Base-by-base conservation (phyloP, 176 grass and related monocot species). In the Microstegium vimineum region DNA sequence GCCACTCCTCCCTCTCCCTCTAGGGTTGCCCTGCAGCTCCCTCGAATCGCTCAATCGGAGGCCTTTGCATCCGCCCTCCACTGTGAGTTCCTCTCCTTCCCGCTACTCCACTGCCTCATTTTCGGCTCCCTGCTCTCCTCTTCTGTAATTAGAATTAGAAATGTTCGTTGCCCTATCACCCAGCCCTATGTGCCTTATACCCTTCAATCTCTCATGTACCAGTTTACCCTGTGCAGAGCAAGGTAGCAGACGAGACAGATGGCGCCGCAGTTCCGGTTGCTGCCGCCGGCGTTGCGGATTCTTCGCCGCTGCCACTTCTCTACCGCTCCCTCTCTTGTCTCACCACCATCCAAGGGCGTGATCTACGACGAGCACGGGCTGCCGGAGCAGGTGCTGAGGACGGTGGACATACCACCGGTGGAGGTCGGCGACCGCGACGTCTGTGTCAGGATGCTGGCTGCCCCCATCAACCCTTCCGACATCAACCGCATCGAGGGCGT, bases 391-490 rank as follows among this genome's bases (percentile, higher is more conserved):
- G 92, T 81, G 46, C 66, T 81, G 20, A 85, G 95, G 83, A 43
- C 86, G 60, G 74, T 60, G 16, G 86, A 94, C 13, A 38, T 94
- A 26, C 81, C 90, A 6, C 86, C 92, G 8, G 78, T 82, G 25
- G 73, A 81, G 70, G 38, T 97, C 30, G 81, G 84, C 43, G 86
- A 85, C 2, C 90, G 84, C 60, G 90, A 94, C 72, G 92, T 97
- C 20, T 98, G 92, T 65, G 92, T 98, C 74, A 87, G 45, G 79
- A 98, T 98, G 92, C 84, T 98, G 45, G 95, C 95, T 10, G 70
- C 95, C 33, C 95, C 95, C 42, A 98, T 98, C 86, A 98, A 98
- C 87, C 95, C 95, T 20, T 98, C 95, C 5, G 95, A 98, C 72
- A 89, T 98, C 78, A 98, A 98, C 71, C 88, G 92, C 34, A 69